Evolutionary conservation across 129 eudicot genomes (phyloP), one percentile per base, ranked within the genome.

Genomic region (Flaveria sonorensis): DNA sequence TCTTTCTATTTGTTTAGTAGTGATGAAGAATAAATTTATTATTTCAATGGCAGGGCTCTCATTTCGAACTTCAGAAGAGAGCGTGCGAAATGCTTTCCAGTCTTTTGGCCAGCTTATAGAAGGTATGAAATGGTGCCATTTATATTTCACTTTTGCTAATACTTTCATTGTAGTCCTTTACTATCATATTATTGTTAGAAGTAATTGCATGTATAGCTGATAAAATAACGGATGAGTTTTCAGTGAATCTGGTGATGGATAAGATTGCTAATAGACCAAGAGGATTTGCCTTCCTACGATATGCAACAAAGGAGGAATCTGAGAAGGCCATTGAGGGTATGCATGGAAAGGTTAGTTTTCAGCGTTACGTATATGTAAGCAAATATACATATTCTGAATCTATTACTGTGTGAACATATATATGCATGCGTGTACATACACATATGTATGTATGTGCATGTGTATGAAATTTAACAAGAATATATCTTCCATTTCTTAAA

Each of bases 181-280:
- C 47, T 10, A 63, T 52, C 64, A 28, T 64, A 69, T 66, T 71
- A 19, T 69, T 64, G 39, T 39, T 51, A 50, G 50, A 30, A 32
- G 36, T 6, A 39, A 46, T 19, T 70, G 18, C 24, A 50, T 21
- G 16, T 9, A 30, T 46, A 32, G 51, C 47, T 67, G 47, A 80
- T 42, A 24, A 20, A 70, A 21, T 48, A 62, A 60, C 45, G 8
- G 71, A 16, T 69, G 63, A 23, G 46, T 28, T 83, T 88, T 82
- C 83, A 94, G 98, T 91, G 11, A 91, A 94, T 71, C 79, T 94
- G 87, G 96, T 94, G 81, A 91, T 91, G 98, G 98, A 94, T 81
- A 91, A 71, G 55, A 87, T 94, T 67, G 98, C 97, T 18, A 91
- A 91, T 56, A 84, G 98, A 87, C 91, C 98, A 53, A 86, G 96